Evolutionary conservation across 2,329 filamentous ascomycete species (phyloP).

Genomic region (Chaetomium strumarium): DNA sequence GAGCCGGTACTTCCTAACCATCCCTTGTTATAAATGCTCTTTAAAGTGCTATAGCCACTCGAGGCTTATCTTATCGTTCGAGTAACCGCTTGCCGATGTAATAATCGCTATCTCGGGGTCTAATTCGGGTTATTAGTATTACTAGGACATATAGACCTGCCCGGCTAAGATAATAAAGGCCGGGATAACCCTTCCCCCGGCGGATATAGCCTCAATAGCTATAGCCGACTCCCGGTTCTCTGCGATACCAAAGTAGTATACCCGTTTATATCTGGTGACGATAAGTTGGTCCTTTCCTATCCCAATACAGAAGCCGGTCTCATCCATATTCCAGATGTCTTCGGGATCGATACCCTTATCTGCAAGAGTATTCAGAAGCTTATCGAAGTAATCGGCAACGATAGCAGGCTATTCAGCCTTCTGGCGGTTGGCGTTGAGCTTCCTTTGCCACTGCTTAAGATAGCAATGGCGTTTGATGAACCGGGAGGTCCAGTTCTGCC

Average conservation of each 20-base stretch:
- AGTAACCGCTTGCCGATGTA: not conserved
- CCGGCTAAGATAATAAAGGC: too few relatives aligned
- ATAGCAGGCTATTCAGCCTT: too few relatives aligned
- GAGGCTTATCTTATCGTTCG: not conserved
- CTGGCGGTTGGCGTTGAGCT: too few relatives aligned
- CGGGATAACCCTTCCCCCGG: not conserved
- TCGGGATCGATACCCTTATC: not conserved
- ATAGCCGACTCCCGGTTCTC: not conserved
- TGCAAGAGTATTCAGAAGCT: not conserved
- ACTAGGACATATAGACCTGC: not conserved
- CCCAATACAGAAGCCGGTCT: constrained; percentile 1
- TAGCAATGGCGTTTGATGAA: too few relatives aligned
- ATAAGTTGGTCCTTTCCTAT: too few relatives aligned
- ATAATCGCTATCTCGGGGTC: not conserved
- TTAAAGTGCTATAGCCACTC: too few relatives aligned
- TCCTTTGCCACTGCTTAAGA: too few relatives aligned
- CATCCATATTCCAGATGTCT: constrained; percentile 1
- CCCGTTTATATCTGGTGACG: not conserved
- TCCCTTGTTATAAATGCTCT: too few relatives aligned
- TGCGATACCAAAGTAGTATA: not conserved
- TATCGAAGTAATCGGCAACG: not conserved
- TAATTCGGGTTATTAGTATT: not conserved
- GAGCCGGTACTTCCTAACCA: too few relatives aligned
- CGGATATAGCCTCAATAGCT: not conserved
- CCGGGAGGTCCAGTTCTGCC: too few relatives aligned